Conservation (phyloP, 495 filamentous ascomycete genomes). For the Tuber aestivum region DNA sequence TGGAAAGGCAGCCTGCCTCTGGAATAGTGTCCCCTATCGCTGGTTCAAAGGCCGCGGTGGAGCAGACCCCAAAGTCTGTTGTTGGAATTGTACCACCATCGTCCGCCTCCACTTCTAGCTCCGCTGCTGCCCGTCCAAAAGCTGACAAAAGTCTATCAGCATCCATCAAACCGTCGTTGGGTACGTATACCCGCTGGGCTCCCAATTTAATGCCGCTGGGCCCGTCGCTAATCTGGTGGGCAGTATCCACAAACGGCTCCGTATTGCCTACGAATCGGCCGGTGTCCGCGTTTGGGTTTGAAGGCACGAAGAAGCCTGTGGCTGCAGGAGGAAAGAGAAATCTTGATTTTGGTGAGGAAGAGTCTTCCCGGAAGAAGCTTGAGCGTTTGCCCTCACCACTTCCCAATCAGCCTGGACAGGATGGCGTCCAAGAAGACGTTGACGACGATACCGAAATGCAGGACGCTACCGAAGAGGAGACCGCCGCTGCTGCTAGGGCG, state of each 20-base stretch:
- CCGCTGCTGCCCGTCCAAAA: constrained; percentile 49
- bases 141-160: constrained; percentile 52
- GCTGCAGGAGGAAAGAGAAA: constrained; percentile 64
- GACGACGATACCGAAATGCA: constrained; percentile 71
- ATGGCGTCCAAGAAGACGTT: constrained; percentile 57
- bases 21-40: constrained; percentile 52
- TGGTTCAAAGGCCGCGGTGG: constrained; percentile 45
- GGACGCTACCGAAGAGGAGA: constrained; percentile 78
- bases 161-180: constrained; percentile 47
- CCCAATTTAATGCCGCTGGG: background rate
- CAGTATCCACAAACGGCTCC: constrained; percentile 45
- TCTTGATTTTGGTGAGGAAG: constrained; percentile 82
- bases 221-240: constrained; percentile 39
- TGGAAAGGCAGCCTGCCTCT: constrained; percentile 46
- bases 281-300: constrained; percentile 77
- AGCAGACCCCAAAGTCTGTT: constrained; percentile 59
- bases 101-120: constrained; percentile 46
- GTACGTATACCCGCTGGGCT: constrained; percentile 41
- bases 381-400: constrained; percentile 74
- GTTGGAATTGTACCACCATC: constrained; percentile 54
- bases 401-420: constrained; percentile 56
- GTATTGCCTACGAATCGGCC: constrained; percentile 55
- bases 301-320: constrained; percentile 59
- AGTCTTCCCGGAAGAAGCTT: constrained; percentile 74
- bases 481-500: constrained; percentile 72